A percentile compares a stretch with the other conserved stretches of the same genome.
These are phyloP conservation scores for Luffa aegyptiaca DNA, from an alignment of 306 rosid species.

Conservation along the genomic window DNA sequence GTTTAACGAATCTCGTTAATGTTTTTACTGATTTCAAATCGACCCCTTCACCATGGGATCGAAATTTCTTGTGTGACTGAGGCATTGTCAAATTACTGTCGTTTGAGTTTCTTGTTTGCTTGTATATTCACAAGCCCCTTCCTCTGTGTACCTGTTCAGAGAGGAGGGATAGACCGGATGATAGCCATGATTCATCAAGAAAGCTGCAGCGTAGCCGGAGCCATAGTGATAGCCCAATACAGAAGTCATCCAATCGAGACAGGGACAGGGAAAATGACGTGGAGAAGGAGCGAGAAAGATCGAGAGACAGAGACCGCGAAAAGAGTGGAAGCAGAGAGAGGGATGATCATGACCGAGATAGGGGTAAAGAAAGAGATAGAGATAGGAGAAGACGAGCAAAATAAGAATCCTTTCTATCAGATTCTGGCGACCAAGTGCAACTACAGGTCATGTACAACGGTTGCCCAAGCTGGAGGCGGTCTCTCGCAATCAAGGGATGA, in stretches of 20 bases:
- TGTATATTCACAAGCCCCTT: neutral
- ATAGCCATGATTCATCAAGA: conserved; percentile 41
- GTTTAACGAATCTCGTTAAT: neutral
- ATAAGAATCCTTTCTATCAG: conserved; percentile 10
- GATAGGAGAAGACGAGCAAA: conserved; percentile 48
- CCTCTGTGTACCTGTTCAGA: conserved; percentile 36
- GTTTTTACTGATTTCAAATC: neutral
- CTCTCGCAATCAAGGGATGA: neutral
- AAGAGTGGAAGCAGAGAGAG: conserved; percentile 92
- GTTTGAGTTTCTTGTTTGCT: neutral
- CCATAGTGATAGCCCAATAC: conserved; percentile 62
- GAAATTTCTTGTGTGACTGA: neutral
- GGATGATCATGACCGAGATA: conserved; percentile 74
- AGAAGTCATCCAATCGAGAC: conserved; percentile 47
- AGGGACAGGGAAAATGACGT: conserved; percentile 61
- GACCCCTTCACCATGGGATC: neutral
- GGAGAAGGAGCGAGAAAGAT: conserved; percentile 58
- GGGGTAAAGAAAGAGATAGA: conserved; percentile 44
- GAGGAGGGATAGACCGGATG: conserved; percentile 57
- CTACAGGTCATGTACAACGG: neutral
- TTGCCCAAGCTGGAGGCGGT: neutral
- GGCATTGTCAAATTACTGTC: neutral
- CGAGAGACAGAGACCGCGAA: conserved; percentile 47
- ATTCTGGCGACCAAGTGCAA: neutral
- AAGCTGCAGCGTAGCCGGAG: conserved; percentile 71